Percentiles rank a stretch among this genome's conserved stretches.
phyloP scores from a whole-genome alignment of 2,329 filamentous ascomycete genomes.

The Stylonectria norvegica region DNA sequence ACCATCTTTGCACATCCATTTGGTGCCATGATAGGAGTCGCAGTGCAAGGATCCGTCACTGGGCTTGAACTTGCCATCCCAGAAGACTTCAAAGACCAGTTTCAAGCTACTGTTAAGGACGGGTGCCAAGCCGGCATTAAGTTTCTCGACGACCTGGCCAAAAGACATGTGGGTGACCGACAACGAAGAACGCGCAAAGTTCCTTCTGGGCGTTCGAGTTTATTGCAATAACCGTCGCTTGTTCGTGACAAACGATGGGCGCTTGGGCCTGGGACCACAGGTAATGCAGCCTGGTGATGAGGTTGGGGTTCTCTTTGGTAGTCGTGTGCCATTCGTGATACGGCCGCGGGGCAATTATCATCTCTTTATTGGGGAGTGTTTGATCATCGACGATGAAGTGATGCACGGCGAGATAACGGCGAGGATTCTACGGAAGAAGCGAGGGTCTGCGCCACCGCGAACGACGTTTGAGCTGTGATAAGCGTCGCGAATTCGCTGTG shows the following conservation, averaged over 20 bases:
- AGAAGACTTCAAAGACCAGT: neutral
- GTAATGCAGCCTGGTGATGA: conserved; percentile 11
- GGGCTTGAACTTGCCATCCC: neutral
- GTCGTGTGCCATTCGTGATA: conserved; percentile 11
- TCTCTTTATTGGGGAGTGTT: conserved; percentile 12
- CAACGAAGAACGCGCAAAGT: neutral
- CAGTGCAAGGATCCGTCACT: neutral
- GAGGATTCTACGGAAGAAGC: neutral
- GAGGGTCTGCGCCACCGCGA: neutral
- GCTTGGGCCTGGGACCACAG: conserved; percentile 11
- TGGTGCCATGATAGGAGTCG: conserved; percentile 4
- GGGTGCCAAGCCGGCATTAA: neutral
- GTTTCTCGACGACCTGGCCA: neutral
- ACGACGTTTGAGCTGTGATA: neutral
- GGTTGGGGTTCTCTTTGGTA: conserved; percentile 8
- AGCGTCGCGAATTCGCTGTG: too few relatives aligned
- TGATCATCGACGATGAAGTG: conserved; percentile 12
- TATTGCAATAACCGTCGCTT: conserved; percentile 5
- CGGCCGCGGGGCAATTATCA: conserved; percentile 5
- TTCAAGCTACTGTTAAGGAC: neutral
- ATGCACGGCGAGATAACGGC: conserved; percentile 13
- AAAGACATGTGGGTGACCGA: neutral
- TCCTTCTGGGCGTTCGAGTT: conserved; percentile 1
- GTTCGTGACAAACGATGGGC: conserved; percentile 9
- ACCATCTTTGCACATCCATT: conserved; percentile 4